Evolutionary conservation across 371 early-diverging fungal genomes (phyloP).

Genomic region (Blakeslea trispora): DNA sequence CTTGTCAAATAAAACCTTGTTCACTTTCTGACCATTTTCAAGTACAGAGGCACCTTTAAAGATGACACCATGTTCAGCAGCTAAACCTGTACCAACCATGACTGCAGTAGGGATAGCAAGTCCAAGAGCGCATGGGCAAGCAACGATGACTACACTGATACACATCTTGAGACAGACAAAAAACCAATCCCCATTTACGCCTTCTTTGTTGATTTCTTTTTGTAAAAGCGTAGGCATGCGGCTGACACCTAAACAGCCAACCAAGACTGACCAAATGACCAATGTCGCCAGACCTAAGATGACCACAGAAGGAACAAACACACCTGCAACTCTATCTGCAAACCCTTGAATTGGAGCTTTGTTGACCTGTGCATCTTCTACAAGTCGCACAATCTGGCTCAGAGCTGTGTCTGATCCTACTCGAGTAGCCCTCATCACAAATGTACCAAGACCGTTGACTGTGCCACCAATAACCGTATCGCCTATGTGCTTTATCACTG

Average conservation of each 20-base stretch:
- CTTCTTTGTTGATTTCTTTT: conserved; percentile 47
- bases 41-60: conserved; percentile 87
- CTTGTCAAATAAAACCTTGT: conserved; percentile 94
- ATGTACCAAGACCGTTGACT: conserved; percentile 82
- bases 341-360: conserved; percentile 88
- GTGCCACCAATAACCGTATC: conserved; percentile 89
- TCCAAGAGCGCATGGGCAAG: conserved; percentile 97
- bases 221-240: conserved; percentile 59
- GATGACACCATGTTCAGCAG: conserved; percentile 87
- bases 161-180: conserved; percentile 86
- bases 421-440: conserved; percentile 70
- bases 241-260: conserved; percentile 44
- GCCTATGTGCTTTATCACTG: conserved; percentile 77
- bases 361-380: conserved; percentile 83
- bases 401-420: conserved; percentile 86
- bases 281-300: conserved; percentile 73
- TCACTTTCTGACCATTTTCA: conserved; percentile 80
- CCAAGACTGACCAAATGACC: conserved; percentile 73
- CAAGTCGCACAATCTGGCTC: conserved; percentile 87
- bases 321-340: conserved; percentile 81
- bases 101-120: conserved; percentile 96
- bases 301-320: conserved; percentile 91
- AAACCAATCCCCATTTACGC: conserved; percentile 66
- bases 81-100: conserved; percentile 98
- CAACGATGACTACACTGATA: conserved; percentile 94